Base-by-base conservation (phyloP, 371 early-diverging fungal genomes). In the Thermomucor indicae-seudaticae region DNA sequence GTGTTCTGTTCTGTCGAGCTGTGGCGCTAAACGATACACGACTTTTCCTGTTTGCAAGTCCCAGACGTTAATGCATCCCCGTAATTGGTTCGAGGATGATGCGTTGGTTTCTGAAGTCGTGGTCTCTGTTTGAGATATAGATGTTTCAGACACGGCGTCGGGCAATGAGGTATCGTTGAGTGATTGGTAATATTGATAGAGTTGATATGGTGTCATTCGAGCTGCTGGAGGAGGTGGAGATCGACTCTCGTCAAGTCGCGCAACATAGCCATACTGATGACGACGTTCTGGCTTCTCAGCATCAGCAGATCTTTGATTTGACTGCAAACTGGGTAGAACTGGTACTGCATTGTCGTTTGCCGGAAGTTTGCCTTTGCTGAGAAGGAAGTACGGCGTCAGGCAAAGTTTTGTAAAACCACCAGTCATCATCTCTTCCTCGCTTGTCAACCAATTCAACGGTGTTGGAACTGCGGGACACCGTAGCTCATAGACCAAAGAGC, bases 41-140 rank as follows among this genome's bases (percentile, higher is more conserved):
- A 73, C 49, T 16, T 73, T 56, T 1, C 79, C 79, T 0, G 72
- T 79, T n/a, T 70, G 68, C 20, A 81, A 39, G 40, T 76, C 69
- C 79, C 80, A 81, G 10, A 81, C 78, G 57, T 81, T 70, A 4
- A 81, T 66, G 48, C 80, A 81, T 6, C 70, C 63, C 40, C 63
- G 62, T 23, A 43, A 31, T 3, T 43, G 32, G 47, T 48, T 48
- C 10, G 45, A 12, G 23, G n/a, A 16, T 19, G 40, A 2, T n/a
- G 14, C 35, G 11, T 4, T 37, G 3, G 40, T 22, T 28, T 28
- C 16, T 31, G 50, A 27, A 6, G 29, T 28, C 12, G 37, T 30
- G 12, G 30, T 29, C 19, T 24, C 14, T 23, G 51, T 24, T 4
- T 39, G 24, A 11, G 41, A 37, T 38, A 47, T 25, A 34, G 47